Base-by-base conservation (phyloP, 345 rosid genomes). In the Barbarea vulgaris region DNA sequence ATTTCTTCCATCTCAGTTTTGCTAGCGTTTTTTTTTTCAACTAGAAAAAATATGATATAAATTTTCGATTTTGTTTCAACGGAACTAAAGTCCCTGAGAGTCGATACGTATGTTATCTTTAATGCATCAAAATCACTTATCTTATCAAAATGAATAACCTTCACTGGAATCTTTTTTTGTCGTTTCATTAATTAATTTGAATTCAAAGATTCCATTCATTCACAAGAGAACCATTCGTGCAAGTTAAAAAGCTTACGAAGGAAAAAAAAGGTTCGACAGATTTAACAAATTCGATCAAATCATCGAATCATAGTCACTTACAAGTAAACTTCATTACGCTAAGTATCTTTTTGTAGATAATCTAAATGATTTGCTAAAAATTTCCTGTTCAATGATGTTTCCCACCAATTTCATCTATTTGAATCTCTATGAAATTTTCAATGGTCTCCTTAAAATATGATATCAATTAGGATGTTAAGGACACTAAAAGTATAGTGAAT, bases 271-370 rank as follows among this genome's bases (percentile, higher is more conserved):
- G 58, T 14, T 75, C 52, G 73, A 58, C 53, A 57, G 50, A 14
- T 27, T 47, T 37, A 67, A 75, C 68, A 36, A 48, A 58, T 22
- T 67, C 19, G 30, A 74, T 34, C 50, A 55, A 74, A 54, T 64
- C 63, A 44, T 55, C 41, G 24, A 57, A 75, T 75, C 79, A 67
- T 58, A 47, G 24, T 75, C 74, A 75, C 63, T 21, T 33, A 28
- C 27, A 75, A 75, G 79, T 75, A 36, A 75, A 75, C 54, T 75
- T 68, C 74, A 37, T 75, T 68, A 75, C 74, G 79, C 31, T 51
- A 68, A 60, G 79, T 68, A 48, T 68, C 34, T 69, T 51, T 68
- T 48, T 56, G 52, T 36, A 47, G 73, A 74, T 66, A 74, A 66
- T 34, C 67, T 15, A 57, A 34, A 56, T 57, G 9, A 36, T 67